Conservation (phyloP, 768 basidiomycete genomes). For the Suillus spraguei region DNA sequence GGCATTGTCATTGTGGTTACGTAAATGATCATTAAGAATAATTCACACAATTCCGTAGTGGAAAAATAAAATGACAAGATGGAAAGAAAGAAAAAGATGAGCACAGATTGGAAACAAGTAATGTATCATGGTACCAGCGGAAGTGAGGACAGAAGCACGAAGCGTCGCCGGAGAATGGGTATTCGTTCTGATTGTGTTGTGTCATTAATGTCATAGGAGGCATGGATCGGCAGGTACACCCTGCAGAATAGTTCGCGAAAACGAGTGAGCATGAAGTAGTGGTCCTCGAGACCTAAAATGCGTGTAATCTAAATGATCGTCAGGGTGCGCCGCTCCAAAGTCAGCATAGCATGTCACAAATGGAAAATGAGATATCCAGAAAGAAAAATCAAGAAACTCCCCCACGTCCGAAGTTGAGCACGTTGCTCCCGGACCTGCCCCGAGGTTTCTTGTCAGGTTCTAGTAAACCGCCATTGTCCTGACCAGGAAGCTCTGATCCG, state of each 20-base stretch:
- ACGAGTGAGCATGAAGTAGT: constrained; percentile 17
- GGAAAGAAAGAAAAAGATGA: neutral
- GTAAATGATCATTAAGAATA: constrained; percentile 12
- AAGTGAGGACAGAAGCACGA: constrained; percentile 7
- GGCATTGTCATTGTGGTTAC: constrained; percentile 1
- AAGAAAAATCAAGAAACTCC: constrained; percentile 11
- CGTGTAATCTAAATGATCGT: constrained; percentile 12
- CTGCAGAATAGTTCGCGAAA: constrained; percentile 12
- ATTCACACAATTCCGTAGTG: constrained; percentile 13
- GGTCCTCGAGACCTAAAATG: constrained; percentile 26
- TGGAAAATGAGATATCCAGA: neutral
- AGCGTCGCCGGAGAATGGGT: constrained; percentile 10
- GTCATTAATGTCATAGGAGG: constrained; percentile 28
- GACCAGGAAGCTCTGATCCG: constrained; percentile 30
- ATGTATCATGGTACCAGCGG: constrained; percentile 10
- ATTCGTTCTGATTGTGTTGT: constrained; percentile 16
- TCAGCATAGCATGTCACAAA: constrained; percentile 6
- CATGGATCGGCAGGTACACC: constrained; percentile 23
- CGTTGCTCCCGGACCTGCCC: constrained; percentile 31
- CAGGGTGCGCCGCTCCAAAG: constrained; percentile 15
- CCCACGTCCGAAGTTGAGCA: constrained; percentile 25
- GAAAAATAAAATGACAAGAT: constrained; percentile 11
- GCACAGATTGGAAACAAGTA: constrained; percentile 10
- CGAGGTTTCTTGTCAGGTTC: constrained; percentile 28
- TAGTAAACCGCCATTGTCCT: constrained; percentile 21